Evolutionary conservation across 169 alveolate genomes (phyloP), one percentile per base, ranked within the genome.

Genomic region (Plasmodium blacklocki): DNA sequence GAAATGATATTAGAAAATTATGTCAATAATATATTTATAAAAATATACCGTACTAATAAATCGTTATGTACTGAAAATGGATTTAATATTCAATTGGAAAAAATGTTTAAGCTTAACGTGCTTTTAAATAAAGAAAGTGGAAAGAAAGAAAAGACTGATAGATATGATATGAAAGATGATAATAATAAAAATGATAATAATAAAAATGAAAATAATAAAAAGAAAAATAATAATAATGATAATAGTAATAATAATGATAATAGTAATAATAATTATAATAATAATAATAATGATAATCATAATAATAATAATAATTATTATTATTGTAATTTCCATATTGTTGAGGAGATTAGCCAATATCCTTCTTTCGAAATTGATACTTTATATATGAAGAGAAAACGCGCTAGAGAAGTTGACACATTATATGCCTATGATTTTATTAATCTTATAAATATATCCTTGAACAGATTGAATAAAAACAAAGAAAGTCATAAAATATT

Each of bases 381-480:
- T 18, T 19, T 83, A 68, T 70, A 83, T 54, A n/a, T 71, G 59
- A 83, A 83, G 47, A 68, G 91, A 29, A 83, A 83, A 47, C 52
- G 91, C 6, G 91, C 91, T 43, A 68, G 91, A 68, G 91, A 83
- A 23, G 70, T 70, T 14, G 91, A 83, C 15, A 83, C 91, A 19
- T 14, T 70, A 59, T 83, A 83, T 58, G 91, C 91, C 15, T 83
- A 83, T 54, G 91, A 83, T 83, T 83, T 83, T 83, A 64, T 83
- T 29, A 67, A 71, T 18, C 39, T 62, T 8, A 70, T 83, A 68
- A 47, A 83, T 29, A 59, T 83, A 19, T 18, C 91, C 21, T 32
- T 83, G 21, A 70, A 83, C 45, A 83, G 91, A 52, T 21, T 58
- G 54, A 63, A 83, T 49, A 58, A 14, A 3, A 60, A 7, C 14